These are phyloP conservation scores for Suhomyces tanzawaensis DNA, from an alignment of 805 yeast species.

Conservation along the genomic window DNA sequence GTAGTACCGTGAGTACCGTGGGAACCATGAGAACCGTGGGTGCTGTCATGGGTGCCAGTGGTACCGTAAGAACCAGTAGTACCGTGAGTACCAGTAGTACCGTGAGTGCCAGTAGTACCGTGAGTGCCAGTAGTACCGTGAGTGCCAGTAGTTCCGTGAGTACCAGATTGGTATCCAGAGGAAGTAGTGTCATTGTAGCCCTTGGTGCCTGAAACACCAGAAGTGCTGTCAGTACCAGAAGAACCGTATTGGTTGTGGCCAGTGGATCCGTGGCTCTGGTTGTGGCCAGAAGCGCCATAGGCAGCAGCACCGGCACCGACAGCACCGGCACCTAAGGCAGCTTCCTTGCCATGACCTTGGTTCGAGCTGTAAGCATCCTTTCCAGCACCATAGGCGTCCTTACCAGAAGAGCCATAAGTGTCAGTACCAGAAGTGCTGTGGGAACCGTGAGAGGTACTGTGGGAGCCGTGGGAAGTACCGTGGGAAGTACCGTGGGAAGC, in stretches of 20 bases:
- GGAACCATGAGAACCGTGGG: conserved; percentile 5
- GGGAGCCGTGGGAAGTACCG: conserved; percentile 10
- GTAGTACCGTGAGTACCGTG: neutral
- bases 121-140: neutral
- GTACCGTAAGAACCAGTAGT: neutral
- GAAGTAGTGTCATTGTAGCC: neutral
- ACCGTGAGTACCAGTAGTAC: neutral
- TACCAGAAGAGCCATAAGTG: conserved; percentile 8
- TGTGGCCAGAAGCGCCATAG: conserved; percentile 4
- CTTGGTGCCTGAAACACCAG: neutral
- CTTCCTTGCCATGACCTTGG: neutral
- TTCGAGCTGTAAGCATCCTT: neutral
- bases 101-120: neutral
- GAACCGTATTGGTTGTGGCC: conserved; percentile 1
- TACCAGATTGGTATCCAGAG: neutral
- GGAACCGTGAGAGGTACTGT: conserved; percentile 12
- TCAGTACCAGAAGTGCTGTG: conserved; percentile 9
- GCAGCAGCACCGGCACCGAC: neutral
- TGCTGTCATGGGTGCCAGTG: neutral
- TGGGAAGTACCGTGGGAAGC: neutral
- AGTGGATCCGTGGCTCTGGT: neutral
- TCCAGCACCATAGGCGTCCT: conserved; percentile 14
- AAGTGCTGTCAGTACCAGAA: neutral
- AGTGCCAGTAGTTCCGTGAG: neutral
- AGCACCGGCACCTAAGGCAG: conserved; percentile 5